Conservation (phyloP, 106 monocot genomes). For the Triglochin maritima region DNA sequence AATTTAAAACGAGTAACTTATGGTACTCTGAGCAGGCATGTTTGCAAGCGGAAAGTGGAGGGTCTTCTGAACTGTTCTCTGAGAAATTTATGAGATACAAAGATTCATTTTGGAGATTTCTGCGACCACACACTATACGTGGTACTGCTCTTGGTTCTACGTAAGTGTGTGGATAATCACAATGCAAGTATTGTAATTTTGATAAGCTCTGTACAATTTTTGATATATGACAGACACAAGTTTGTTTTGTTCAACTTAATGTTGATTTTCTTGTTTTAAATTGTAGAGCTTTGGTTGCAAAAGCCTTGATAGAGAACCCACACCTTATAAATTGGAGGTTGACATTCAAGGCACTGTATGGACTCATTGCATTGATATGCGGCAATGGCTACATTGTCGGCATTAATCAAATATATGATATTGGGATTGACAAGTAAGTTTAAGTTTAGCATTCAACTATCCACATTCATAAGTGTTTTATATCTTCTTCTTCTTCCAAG, state of each 20-base stretch:
- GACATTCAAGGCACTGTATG: conserved; percentile 75
- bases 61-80: conserved; percentile 24
- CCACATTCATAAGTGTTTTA: neutral
- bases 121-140: conserved; percentile 95
- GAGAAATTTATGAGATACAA: conserved; percentile 37
- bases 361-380: conserved; percentile 75
- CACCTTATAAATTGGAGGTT: conserved; percentile 83
- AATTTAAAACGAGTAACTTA: neutral
- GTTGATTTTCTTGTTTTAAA: neutral
- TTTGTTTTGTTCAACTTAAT: neutral
- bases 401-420: conserved; percentile 96
- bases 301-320: conserved; percentile 80
- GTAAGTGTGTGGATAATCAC: conserved; percentile 27
- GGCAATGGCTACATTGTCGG: conserved; percentile 98
- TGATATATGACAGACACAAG: neutral
- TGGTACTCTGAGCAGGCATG: conserved; percentile 34
- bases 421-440: conserved; percentile 94
- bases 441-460: neutral
- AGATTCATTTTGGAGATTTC: conserved; percentile 85
- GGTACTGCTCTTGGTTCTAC: conserved; percentile 86
- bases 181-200: neutral
- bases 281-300: conserved; percentile 82
- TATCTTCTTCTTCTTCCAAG: neutral
- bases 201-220: neutral
- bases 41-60: conserved; percentile 48